Evolutionary conservation across 192 early-diverging fungal genomes (phyloP), one percentile per base, ranked within the genome.

Genomic region (Ambispora gerdemannii): DNA sequence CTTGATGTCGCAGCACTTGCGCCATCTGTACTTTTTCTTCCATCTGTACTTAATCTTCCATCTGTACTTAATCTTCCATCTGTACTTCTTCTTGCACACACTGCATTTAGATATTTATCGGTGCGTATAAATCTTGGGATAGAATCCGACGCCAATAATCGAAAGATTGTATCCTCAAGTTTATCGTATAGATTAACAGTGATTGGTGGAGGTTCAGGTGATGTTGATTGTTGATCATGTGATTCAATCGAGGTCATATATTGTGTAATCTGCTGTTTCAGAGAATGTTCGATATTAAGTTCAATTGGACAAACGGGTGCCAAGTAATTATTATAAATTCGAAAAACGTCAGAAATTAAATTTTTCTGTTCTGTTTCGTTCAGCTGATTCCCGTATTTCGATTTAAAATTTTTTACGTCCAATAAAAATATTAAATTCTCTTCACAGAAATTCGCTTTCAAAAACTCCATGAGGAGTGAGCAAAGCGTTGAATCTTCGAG

Each of bases 391-490:
- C 53, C 52, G 30, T 84, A 82, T 36, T 67, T 73, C 27, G 55
- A 17, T 32, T 84, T 80, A 73, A 86, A 87, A 19, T 76, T 68
- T 17, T 87, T 67, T 0, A 80, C 82, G 19, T 92, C 88, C 1
- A 84, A 74, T 77, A 83, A 86, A 50, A 91, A 92, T n/a, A 86
- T 78, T 20, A 89, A 75, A 63, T 92, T 92, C 36, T 92, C 90
- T 66, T 88, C 84, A 64, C 88, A 91, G 56, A 87, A 86, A 59
- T 89, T 89, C 22, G 81, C 77, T 13, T 83, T 80, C 31, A 88
- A 74, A 66, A 89, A 91, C 22, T 78, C 82, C 63, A 85, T 86
- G 74, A 90, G 91, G 3, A 84, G 66, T 15, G 80, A 77, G 31
- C 84, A 74, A 4, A 91, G 72, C 1, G 73, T 74, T 1, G 77